Conservation (phyloP, 805 yeast species). For the Schwanniomyces pseudopolymorphus region DNA sequence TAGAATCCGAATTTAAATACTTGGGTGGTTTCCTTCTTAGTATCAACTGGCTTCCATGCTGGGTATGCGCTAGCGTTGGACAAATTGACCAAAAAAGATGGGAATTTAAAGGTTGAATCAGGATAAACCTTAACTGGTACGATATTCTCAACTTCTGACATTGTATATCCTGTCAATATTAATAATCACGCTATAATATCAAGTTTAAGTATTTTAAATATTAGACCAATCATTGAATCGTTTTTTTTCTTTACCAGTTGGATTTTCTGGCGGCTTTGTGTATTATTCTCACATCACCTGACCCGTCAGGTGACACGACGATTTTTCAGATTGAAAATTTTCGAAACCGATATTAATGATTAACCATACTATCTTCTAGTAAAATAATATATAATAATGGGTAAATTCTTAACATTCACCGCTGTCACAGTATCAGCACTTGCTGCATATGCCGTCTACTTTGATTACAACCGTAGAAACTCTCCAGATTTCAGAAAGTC, state of each 20-base stretch:
- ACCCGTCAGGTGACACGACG: constrained; percentile 1
- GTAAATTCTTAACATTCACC: constrained; percentile 30
- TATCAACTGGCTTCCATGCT: constrained; percentile 54
- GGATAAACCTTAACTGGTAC: constrained; percentile 19
- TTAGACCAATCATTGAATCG: constrained; percentile 1
- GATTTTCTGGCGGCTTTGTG: constrained; percentile 4
- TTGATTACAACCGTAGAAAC: constrained; percentile 89
- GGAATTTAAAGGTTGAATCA: constrained; percentile 40
- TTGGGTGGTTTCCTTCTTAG: constrained; percentile 48
- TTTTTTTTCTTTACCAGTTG: constrained; percentile 1
- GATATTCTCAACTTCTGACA: constrained; percentile 11
- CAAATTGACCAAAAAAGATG: constrained; percentile 41
- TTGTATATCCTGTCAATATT: constrained; percentile 1
- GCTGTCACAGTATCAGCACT: constrained; percentile 53
- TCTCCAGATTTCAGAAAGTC: constrained; percentile 77
- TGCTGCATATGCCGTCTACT: constrained; percentile 79
- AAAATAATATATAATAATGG: constrained; percentile 16
- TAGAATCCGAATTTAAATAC: constrained; percentile 47
- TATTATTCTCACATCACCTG: not conserved
- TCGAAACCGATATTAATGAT: not conserved
- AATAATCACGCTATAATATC: not conserved
- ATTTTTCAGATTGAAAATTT: constrained; percentile 3
- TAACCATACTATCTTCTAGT: not conserved
- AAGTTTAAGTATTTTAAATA: not conserved
- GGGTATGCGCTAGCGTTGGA: constrained; percentile 42